Percentiles rank a stretch among this genome's conserved stretches.
Conservation (phyloP, 1,284 basidiomycete species). For the Trichosporon inkin region DNA sequence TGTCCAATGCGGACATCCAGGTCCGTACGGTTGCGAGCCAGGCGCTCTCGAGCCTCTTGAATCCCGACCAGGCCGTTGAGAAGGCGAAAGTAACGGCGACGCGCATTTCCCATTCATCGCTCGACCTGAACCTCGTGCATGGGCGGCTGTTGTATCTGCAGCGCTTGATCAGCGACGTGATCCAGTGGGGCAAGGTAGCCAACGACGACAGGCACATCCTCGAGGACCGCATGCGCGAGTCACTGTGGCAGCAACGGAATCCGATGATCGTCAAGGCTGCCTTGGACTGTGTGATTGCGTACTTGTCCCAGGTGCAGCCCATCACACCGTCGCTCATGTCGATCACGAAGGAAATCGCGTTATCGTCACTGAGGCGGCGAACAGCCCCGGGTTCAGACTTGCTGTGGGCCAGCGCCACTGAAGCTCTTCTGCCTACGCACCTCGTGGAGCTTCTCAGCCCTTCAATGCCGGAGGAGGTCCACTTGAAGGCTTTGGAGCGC, state of each 20-base stretch:
- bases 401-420: slow-evolving; percentile 16
- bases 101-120: slow-evolving; percentile 11
- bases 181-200: slow-evolving; percentile 25
- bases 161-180: slow-evolving; percentile 33
- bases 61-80: slow-evolving; percentile 26
- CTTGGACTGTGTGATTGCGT: slow-evolving; percentile 24
- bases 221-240: slow-evolving; percentile 17
- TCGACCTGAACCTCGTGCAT: slow-evolving; percentile 32
- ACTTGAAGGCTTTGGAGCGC: slow-evolving; percentile 11
- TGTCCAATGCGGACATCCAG: slow-evolving; percentile 39
- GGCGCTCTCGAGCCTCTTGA: slow-evolving; percentile 40
- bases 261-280: slow-evolving; percentile 19
- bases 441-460: slow-evolving; percentile 9
- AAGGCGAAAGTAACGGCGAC: slow-evolving; percentile 18
- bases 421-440: slow-evolving; percentile 1
- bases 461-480: slow-evolving; percentile 17
- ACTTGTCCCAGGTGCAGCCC: slow-evolving; percentile 1
- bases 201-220: slow-evolving; percentile 11
- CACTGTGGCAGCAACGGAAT: slow-evolving; percentile 6
- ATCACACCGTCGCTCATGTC: neutral
- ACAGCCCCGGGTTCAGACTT: slow-evolving; percentile 16
- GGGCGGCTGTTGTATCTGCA: slow-evolving; percentile 35
- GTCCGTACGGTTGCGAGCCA: slow-evolving; percentile 45
- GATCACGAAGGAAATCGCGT: neutral
- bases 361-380: neutral